phyloP scores from a whole-genome alignment of 345 rosid species.

The Jatropha curcas region DNA sequence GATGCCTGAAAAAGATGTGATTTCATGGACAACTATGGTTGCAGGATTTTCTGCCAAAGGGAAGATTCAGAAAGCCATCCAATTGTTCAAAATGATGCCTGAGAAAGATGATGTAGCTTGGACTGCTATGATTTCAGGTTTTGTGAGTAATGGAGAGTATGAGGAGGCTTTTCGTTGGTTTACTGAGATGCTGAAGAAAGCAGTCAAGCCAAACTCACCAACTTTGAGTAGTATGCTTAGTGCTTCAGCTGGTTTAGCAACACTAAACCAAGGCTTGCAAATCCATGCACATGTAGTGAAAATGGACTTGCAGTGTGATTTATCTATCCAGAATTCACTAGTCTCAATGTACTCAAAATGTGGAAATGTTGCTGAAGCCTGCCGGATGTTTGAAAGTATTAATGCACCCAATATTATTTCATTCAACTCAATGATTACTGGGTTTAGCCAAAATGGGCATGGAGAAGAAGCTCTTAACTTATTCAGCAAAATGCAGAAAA shows the following conservation, averaged over 20 bases:
- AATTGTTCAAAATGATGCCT: constrained; percentile 71
- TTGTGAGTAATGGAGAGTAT: constrained; percentile 51
- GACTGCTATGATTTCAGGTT: constrained; percentile 74
- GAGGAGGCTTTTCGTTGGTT: constrained; percentile 63
- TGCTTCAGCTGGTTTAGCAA: constrained; percentile 72
- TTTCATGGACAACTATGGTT: constrained; percentile 82
- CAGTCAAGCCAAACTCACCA: constrained; percentile 49
- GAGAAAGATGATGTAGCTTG: constrained; percentile 67
- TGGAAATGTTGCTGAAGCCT: constrained; percentile 66
- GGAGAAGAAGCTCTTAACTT: constrained; percentile 55
- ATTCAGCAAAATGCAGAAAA: constrained; percentile 49
- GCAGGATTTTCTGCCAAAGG: constrained; percentile 52
- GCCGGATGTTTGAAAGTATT: constrained; percentile 43
- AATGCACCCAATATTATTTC: constrained; percentile 54
- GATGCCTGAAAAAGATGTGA: constrained; percentile 64
- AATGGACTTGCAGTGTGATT: constrained; percentile 42
- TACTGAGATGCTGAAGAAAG: constrained; percentile 48
- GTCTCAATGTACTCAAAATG: constrained; percentile 76
- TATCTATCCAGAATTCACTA: constrained; percentile 62
- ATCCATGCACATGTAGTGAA: constrained; percentile 58
- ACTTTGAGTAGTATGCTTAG: constrained; percentile 65
- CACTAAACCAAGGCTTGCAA: constrained; percentile 56
- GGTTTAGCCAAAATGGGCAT: constrained; percentile 66
- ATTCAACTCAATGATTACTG: constrained; percentile 74
- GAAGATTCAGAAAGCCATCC: constrained; percentile 41